Conservation (phyloP, 768 basidiomycete species). For the Lepiota subincarnata region DNA sequence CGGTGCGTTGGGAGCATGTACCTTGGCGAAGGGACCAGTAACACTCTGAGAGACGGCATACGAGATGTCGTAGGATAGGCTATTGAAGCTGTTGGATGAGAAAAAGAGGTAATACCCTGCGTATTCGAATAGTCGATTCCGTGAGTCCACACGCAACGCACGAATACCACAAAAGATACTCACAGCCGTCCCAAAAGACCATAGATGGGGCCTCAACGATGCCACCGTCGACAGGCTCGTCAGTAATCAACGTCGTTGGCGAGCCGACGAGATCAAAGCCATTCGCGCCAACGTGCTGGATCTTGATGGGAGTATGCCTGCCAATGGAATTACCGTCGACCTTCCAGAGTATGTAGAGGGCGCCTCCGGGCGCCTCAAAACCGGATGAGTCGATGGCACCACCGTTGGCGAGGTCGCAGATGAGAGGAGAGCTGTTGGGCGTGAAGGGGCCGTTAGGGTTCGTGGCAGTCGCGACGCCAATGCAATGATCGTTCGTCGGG, state of each 20-base stretch:
- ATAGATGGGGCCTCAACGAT: background rate
- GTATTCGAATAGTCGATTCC: background rate
- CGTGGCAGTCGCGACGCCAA: too few species aligned
- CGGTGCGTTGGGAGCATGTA: background rate
- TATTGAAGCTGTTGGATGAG: background rate
- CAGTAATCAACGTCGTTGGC: background rate
- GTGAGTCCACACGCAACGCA: background rate
- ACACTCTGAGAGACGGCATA: background rate
- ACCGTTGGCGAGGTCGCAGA: background rate
- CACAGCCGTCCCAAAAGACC: background rate
- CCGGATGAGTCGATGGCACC: background rate
- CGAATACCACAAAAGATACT: background rate
- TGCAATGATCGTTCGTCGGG: too few species aligned
- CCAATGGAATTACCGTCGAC: background rate
- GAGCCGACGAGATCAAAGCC: background rate
- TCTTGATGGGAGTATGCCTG: background rate
- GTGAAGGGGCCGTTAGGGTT: too few species aligned
- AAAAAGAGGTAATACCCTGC: background rate
- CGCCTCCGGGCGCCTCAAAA: background rate
- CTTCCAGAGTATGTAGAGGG: background rate
- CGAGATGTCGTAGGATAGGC: background rate
- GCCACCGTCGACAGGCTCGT: background rate
- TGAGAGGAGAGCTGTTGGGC: background rate
- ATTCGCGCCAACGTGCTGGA: too few species aligned
- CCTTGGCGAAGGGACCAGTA: background rate